These are phyloP conservation scores for Camillea tinctor DNA, from an alignment of 2,329 filamentous ascomycete genomes.

Conservation along the genomic window DNA sequence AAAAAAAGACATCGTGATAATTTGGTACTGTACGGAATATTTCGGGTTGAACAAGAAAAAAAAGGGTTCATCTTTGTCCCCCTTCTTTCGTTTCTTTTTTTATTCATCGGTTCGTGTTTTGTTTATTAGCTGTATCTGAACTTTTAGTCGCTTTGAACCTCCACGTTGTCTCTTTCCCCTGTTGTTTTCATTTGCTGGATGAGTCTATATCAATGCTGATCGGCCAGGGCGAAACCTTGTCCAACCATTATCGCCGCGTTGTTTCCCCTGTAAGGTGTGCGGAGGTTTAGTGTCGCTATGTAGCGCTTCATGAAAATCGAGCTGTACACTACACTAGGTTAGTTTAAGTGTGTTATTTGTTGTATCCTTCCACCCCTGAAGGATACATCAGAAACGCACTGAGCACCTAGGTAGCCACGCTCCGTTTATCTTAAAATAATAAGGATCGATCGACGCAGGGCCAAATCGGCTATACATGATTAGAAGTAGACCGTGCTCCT, in stretches of 20 bases:
- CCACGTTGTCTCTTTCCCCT: background rate
- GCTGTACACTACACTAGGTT: background rate
- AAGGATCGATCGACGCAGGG: constrained; percentile 15
- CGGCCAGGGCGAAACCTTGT: background rate
- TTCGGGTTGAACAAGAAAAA: no score
- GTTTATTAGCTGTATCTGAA: background rate
- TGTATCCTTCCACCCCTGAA: background rate
- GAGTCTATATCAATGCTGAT: background rate
- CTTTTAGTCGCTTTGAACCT: background rate
- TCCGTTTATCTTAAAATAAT: constrained; percentile 3
- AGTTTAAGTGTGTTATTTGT: background rate
- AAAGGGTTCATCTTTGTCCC: background rate
- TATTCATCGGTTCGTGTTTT: background rate
- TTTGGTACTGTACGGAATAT: background rate
- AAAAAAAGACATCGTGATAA: no score
- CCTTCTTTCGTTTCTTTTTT: no score
- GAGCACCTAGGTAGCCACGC: background rate
- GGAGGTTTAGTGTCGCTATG: background rate
- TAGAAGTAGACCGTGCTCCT: background rate
- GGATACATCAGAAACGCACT: background rate
- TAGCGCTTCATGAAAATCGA: background rate
- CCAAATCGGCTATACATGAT: background rate
- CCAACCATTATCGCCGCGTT: background rate
- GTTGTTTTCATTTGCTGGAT: background rate
- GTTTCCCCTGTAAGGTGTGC: background rate